Conservation (phyloP, 2,329 filamentous ascomycete species). For the Aspergillus sp. region DNA sequence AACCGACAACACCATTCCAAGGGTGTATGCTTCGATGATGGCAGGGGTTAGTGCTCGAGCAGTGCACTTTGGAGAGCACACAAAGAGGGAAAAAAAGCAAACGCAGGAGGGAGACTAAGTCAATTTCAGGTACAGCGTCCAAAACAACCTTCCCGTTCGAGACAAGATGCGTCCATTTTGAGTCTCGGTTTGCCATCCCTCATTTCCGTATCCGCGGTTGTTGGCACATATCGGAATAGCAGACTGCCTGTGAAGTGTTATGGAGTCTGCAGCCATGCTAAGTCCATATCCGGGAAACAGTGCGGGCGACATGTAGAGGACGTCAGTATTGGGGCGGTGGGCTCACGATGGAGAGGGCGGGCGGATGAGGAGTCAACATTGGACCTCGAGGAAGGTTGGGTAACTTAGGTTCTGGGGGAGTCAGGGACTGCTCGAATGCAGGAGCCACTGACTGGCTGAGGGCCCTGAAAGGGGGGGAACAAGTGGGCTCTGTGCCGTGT, state of each 20-base stretch:
- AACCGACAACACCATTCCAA: neutral
- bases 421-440: slow-evolving; percentile 2
- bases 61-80: slow-evolving; percentile 1
- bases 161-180: neutral
- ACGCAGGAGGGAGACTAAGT: slow-evolving; percentile 1
- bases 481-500: slow-evolving; percentile 21
- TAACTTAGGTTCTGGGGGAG: neutral
- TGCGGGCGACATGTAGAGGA: slow-evolving; percentile 1
- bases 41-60: neutral
- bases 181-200: neutral
- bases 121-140: slow-evolving; percentile 2
- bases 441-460: slow-evolving; percentile 1
- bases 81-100: slow-evolving; percentile 13
- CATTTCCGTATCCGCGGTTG: no score
- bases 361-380: neutral
- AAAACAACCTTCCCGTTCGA: slow-evolving; percentile 2
- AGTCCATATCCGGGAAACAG: slow-evolving; percentile 11
- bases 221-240: no score
- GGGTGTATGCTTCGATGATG: neutral
- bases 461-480: slow-evolving; percentile 7
- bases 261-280: neutral
- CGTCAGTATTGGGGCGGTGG: neutral
- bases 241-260: neutral
- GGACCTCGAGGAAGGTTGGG: neutral
- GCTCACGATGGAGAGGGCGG: neutral